Conservation (phyloP, 2,329 filamentous ascomycete genomes). For the Podosphaera fusca region DNA sequence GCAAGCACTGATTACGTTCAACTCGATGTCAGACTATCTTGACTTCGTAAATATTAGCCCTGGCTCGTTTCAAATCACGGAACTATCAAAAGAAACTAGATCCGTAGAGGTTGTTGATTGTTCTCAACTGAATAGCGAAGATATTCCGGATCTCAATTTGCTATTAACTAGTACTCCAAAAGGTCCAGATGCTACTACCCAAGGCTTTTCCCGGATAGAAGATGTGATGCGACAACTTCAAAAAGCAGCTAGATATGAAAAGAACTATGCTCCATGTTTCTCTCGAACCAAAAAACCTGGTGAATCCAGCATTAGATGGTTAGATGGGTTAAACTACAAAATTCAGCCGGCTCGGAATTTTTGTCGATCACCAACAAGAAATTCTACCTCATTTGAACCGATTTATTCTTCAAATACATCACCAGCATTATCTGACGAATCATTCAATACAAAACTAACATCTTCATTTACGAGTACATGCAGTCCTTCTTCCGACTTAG, state of each 20-base stretch:
- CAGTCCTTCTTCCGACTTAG: too few species aligned
- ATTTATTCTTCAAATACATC: too few species aligned
- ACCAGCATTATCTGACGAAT: neutral
- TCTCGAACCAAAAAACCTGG: too few species aligned
- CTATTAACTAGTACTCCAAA: too few species aligned
- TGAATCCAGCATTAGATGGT: too few species aligned
- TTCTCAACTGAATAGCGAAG: neutral
- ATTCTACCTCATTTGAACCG: too few species aligned
- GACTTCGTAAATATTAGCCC: neutral
- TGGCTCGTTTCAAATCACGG: neutral
- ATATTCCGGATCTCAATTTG: neutral
- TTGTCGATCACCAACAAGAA: too few species aligned
- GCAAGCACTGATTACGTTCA: neutral
- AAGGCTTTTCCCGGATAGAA: neutral
- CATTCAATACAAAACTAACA: neutral
- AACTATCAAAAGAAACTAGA: neutral
- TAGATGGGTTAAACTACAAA: too few species aligned
- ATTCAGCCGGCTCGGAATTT: too few species aligned
- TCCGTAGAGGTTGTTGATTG: too few species aligned
- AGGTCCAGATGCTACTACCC: neutral
- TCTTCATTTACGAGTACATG: neutral
- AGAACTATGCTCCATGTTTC: too few species aligned
- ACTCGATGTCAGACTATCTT: neutral
- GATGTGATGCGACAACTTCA: neutral
- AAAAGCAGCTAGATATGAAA: neutral